Conservation (phyloP, 495 filamentous ascomycete genomes). For the Daldinia concentrica region DNA sequence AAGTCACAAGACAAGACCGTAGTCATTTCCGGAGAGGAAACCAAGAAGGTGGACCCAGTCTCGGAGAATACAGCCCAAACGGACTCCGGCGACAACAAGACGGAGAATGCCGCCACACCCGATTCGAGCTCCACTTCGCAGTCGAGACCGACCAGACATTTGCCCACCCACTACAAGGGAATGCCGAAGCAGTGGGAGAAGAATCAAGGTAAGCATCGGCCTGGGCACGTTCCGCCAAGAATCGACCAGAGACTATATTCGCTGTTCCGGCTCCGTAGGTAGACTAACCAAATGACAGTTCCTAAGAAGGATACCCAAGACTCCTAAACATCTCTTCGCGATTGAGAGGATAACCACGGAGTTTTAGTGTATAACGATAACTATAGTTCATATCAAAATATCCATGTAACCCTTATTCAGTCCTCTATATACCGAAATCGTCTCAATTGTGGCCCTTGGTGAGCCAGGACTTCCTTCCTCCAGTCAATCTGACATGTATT, state of each 20-base stretch:
- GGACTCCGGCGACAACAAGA: slow-evolving; percentile 33
- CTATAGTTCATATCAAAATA: background rate
- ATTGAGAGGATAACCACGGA: background rate
- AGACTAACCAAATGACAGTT: slow-evolving; percentile 25
- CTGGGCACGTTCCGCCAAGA: background rate
- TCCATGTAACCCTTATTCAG: background rate
- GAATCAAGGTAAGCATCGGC: slow-evolving; percentile 39
- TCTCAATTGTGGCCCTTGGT: background rate
- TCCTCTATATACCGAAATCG: background rate
- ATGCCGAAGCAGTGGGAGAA: slow-evolving; percentile 49
- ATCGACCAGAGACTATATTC: background rate
- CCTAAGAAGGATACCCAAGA: slow-evolving; percentile 40
- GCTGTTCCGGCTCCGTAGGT: background rate
- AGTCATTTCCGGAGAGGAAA: slow-evolving; percentile 8
- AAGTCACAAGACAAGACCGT: slow-evolving; percentile 25
- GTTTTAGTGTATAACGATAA: background rate
- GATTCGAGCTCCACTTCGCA: slow-evolving; percentile 26
- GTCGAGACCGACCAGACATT: slow-evolving; percentile 13
- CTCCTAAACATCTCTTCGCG: background rate
- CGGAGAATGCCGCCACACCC: slow-evolving; percentile 27
- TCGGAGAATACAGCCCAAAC: slow-evolving; percentile 14
- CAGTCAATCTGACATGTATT: background rate
- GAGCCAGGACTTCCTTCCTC: background rate
- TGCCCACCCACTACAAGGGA: slow-evolving; percentile 42
- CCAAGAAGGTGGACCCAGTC: slow-evolving; percentile 15